Base-by-base conservation (phyloP, 1,139 yeast genomes). In the Schizosaccharomyces versatilis region DNA sequence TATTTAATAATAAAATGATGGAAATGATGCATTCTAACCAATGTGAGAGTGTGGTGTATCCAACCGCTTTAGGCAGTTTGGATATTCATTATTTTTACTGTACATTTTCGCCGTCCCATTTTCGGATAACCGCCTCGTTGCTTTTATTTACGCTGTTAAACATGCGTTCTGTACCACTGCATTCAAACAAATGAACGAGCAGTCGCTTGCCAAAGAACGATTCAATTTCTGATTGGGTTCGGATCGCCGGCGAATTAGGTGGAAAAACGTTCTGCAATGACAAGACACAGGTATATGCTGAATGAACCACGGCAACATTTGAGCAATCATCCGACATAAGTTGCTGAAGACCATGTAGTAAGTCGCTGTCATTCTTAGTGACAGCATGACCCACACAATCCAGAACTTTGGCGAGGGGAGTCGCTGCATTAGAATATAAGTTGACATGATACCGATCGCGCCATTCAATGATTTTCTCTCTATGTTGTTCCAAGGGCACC, bases 381-480 rank as follows among this genome's bases (percentile, higher is more conserved):
- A 44, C 8, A 32, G 49, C 49, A 24, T 44, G 49, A 24, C 49
- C 49, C n/a, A 44, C 32, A 17, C 49, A 44, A 44, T 44, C 49
- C 19, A 44, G 14, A 44, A 24, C 49, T 24, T 44, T 14, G 14
- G 32, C n/a, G 6, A 32, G 8, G 8, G 32, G n/a, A 17, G 38
- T 19, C 32, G 38, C n/a, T 8, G 49, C 19, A 24, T 5, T 32
- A 8, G 49, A 44, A 9, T 44, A 44, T 32, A 44, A 24, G 32
- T 12, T 32, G 14, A 44, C 49, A 12, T 44, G 49, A 32, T 8
- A 44, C 32, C 32, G 38, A 24, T 44, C 49, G 10, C 49, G 19
- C 49, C 49, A 44, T 19, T 32, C 19, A 19, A 44, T n/a, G 38
- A 44, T 44, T 6, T 36, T 32, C 2, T 44, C 38, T 8, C 19